Base-by-base conservation (phyloP, 2,329 filamentous ascomycete species). In the Keithomyces neogunnii region DNA sequence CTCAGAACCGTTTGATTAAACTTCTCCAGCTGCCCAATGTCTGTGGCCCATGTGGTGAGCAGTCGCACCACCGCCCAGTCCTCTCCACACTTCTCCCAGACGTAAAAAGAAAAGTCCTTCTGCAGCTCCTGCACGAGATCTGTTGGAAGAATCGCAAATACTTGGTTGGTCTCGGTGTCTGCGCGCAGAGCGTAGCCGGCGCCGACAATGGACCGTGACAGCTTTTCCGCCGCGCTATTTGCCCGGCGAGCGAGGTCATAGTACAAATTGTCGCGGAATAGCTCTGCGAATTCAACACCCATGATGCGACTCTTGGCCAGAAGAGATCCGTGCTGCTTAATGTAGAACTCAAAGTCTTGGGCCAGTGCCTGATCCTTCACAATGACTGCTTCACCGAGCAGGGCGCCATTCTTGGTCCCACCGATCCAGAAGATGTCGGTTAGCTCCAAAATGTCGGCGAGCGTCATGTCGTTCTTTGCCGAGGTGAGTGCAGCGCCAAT, bases 341-440 rank as follows among this genome's bases (percentile, higher is more conserved):
- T 63, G 53, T 75, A 73, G 54, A 76, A 77, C 46, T 71, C 70
- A 52, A 74, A 78, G 35, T 74, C 75, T 4, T 69, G 63, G 0
- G 73, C 70, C 0, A 77, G 60, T 1, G 50, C 47, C 0, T 59
- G 43, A 31, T 73, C 63, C 47, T 74, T 74, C 30, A 77, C 71
- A 0, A 78, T 68, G 5, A 78, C 70, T 2, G 74, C 75, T 53
- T 78, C 75, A 1, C 75, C 75, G 3, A 78, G 64, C 3, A 78
- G 56, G 0, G 74, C 73, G 1, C 75, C 75, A 54, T 74, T 74
- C 55, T 78, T 78, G 4, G 75, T 78, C 0, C 75, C 75, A 3
- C 75, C 75, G 38, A 78, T 76, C 75, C 75, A 78, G 62, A 78
- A 78, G 26, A 78, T 73, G 50, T 78, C 75, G 0, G 72, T 74